Base-by-base conservation (phyloP, 2,329 filamentous ascomycete genomes). In the Arthroderma uncinatum region DNA sequence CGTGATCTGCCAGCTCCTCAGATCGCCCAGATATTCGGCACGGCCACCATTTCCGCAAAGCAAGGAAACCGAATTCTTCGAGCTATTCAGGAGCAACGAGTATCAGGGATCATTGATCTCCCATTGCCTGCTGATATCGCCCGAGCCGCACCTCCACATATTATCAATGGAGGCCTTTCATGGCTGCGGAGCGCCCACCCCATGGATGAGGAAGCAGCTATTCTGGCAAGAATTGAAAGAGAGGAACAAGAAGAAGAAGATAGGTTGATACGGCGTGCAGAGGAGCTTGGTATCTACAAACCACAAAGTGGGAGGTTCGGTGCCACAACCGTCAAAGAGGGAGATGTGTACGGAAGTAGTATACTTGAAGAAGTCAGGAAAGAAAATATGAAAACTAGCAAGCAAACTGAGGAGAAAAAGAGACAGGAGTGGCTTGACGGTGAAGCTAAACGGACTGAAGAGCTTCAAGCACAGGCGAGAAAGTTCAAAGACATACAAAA, bases 371-470 rank as follows among this genome's bases (percentile, higher is more conserved):
- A 73, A 54, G 65, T 69, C 23, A 68, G 73, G 12, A 66, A 71
- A 53, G 57, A 64, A 50, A 76, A 76, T 57, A 71, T 75, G 56
- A 69, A 68, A 36, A 64, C 66, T n/a, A 60, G 71, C 5, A 60
- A 71, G 55, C 65, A 69, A 8, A 70, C 77, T 58, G 74, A 80
- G 66, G 72, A 76, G 60, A 63, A 66, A 42, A 74, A 79, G 62
- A 78, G 78, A 40, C 73, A 73, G 48, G 69, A 73, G 56, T 82
- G 80, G 78, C 72, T 80, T 28, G 67, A 72, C 8, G 75, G 75
- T n/a, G 80, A 81, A 61, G 72, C 74, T 30, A 66, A 68, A 59
- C 68, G 74, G 37, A 64, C 63, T 10, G 71, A 72, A 58, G 66
- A 63, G 47, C 21, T 71, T 39, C 62, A 64, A 58, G 66, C 61